Base-by-base conservation (phyloP, 2,329 filamentous ascomycete species). In the Myriosclerotinia curreyana region DNA sequence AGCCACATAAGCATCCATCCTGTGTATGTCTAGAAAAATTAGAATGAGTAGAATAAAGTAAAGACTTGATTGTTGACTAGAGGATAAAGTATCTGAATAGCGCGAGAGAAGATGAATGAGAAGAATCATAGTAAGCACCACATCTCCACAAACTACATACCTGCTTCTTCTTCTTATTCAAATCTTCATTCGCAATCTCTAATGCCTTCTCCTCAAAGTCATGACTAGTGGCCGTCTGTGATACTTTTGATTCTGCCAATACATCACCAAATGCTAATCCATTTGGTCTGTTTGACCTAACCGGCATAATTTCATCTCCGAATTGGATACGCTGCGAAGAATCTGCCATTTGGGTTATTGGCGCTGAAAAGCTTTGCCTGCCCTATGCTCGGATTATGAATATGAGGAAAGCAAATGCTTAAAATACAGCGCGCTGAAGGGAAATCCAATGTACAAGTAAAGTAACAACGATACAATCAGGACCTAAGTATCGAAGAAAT, bases 1-100 rank as follows among this genome's bases (percentile, higher is more conserved):
- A 87, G 79, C 81, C 83, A 73, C 15, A 71, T 22, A 7, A 74
- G 64, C 44, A 68, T 69, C 67, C 69, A 71, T 62, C 71, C 71
- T 12, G 66, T 66, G 36, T 68, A 69, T 52, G 60, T 70, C 71
- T 72, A 36, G 28, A 38, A 50, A 2, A 34, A 64, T 50, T 34
- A 28, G 46, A 28, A 40, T 15, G 14, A 14, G 31, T 14, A 22
- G 12, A 25, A 14, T 7, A 28, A 20, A 12, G 9, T 34, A 31
- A 17, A 51, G 17, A 9, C 9, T 31, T 22, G n/a, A 31, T 12
- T 49, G 22, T 12, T 48, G 14, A 9, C 15, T 11, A 31, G 53
- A 34, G 8, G 8, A 9, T 28, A n/a, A 11, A n/a, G 25, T n/a
- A 9, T 14, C 20, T 34, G 6, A n/a, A 28, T 20, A 15, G n/a